Percentiles rank a stretch among this genome's conserved stretches.
phyloP scores from a whole-genome alignment of 257 asterid species.

The Avicennia marina region DNA sequence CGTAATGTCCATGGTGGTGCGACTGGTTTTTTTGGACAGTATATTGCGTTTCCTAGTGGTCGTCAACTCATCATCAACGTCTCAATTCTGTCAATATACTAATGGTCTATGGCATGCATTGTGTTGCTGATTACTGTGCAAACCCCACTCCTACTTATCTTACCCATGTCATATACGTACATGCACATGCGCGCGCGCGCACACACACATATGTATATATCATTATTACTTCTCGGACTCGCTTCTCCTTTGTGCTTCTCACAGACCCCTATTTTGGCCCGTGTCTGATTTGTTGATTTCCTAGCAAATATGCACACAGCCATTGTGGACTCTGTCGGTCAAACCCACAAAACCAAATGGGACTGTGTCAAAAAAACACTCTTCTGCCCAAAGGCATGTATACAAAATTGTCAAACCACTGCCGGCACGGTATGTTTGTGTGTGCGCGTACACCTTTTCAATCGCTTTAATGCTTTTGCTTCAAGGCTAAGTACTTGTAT shows the following conservation, averaged over 20 bases:
- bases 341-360: slow-evolving; percentile 15
- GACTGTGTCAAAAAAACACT: slow-evolving; percentile 19
- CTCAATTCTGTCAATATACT: neutral
- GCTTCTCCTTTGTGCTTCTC: too few relatives aligned
- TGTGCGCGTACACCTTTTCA: too few relatives aligned
- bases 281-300: slow-evolving; percentile 20
- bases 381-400: neutral
- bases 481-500: slow-evolving; percentile 26
- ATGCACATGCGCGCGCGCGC: too few relatives aligned
- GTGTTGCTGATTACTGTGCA: slow-evolving; percentile 1
- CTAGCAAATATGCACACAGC: slow-evolving; percentile 14
- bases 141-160: slow-evolving; percentile 7
- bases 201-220: too few relatives aligned
- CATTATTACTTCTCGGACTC: too few relatives aligned
- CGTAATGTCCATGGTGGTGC: neutral
- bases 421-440: slow-evolving; percentile 16
- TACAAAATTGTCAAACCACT: slow-evolving; percentile 27
- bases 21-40: neutral
- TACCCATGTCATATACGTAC: too few relatives aligned
- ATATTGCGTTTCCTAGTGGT: slow-evolving; percentile 13
- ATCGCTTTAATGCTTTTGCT: slow-evolving; percentile 17
- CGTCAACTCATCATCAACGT: slow-evolving; percentile 3
- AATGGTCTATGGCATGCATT: neutral
- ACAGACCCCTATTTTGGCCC: slow-evolving; percentile 27
- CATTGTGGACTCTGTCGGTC: slow-evolving; percentile 18